A percentile compares a stretch with the other conserved stretches of the same genome.
phyloP scores from a whole-genome alignment of 78 protist genomes.

The Anaeramoeba flamelloides region DNA sequence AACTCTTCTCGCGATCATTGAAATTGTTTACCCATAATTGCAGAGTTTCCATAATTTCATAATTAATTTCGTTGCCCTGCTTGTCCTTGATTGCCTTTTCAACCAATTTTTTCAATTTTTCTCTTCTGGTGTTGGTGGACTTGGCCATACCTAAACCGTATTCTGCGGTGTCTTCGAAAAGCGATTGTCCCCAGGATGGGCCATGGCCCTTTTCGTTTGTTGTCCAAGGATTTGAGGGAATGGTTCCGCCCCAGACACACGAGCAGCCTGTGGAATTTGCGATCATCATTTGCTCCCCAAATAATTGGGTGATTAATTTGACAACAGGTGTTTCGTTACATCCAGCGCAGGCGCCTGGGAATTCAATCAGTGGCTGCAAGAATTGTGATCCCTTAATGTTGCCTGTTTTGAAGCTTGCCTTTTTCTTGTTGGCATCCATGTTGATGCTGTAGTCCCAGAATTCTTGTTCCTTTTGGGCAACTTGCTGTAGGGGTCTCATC shows the following conservation, averaged over 20 bases:
- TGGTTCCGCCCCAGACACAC: constrained; percentile 40
- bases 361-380: constrained; percentile 40
- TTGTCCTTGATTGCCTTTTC: neutral
- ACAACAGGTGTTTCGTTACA: constrained; percentile 7
- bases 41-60: neutral
- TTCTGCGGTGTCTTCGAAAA: constrained; percentile 59
- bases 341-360: constrained; percentile 45
- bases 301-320: constrained; percentile 18
- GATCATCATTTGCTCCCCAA: constrained; percentile 40
- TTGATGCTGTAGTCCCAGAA: too few relatives aligned
- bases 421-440: too few relatives aligned
- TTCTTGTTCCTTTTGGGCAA: too few relatives aligned
- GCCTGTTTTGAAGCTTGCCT: too few relatives aligned
- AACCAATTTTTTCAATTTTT: constrained; percentile 7
- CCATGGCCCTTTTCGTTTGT: constrained; percentile 39
- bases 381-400: constrained; percentile 36
- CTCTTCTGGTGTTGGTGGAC: constrained; percentile 1
- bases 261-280: constrained; percentile 62
- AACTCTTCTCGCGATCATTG: neutral
- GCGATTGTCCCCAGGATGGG: constrained; percentile 56
- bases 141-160: constrained; percentile 39
- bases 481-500: too few relatives aligned
- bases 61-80: neutral
- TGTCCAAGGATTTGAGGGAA: constrained; percentile 31
- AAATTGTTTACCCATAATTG: neutral